Evolutionary conservation across 2,329 filamentous ascomycete species (phyloP).

Genomic region (Verticillium dahliae): DNA sequence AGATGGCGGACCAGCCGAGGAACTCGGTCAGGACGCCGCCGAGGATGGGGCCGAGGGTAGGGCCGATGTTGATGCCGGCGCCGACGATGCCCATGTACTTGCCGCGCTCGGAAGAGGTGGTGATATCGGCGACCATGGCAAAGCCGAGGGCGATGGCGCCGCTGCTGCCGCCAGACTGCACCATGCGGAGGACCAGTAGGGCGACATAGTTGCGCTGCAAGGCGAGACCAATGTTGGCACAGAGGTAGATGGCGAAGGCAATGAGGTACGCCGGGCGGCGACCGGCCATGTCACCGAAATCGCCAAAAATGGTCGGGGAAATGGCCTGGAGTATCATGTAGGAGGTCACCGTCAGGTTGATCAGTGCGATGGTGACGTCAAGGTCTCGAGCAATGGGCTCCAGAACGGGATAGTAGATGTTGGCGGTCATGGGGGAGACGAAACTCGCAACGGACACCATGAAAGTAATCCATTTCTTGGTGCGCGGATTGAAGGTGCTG

Average conservation of each 20-base stretch:
- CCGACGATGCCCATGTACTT: conserved; percentile 65
- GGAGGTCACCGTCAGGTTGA: conserved; percentile 49
- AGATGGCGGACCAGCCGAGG: conserved; percentile 61
- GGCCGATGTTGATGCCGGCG: conserved; percentile 49
- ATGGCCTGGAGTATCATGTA: conserved; percentile 61
- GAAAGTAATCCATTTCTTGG: conserved; percentile 44
- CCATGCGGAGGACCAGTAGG: conserved; percentile 52
- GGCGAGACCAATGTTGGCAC: conserved; percentile 53
- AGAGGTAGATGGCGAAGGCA: conserved; percentile 49
- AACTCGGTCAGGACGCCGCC: conserved; percentile 59
- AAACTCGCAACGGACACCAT: conserved; percentile 48
- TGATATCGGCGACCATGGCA: conserved; percentile 67
- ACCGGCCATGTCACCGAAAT: conserved; percentile 54
- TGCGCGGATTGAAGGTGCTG: conserved; percentile 25
- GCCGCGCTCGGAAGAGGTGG: conserved; percentile 62
- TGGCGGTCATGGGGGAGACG: conserved; percentile 52
- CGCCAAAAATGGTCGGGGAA: conserved; percentile 53
- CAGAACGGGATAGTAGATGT: conserved; percentile 45
- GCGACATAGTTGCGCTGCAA: conserved; percentile 51
- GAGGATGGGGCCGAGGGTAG: conserved; percentile 49
- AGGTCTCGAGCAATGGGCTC: conserved; percentile 31
- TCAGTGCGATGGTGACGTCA: conserved; percentile 27
- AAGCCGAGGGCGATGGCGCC: conserved; percentile 65
- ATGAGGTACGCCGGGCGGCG: conserved; percentile 56
- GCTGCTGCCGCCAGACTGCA: conserved; percentile 59